Conservation (phyloP, 441 rosid species). For the Mallotus repandus region DNA sequence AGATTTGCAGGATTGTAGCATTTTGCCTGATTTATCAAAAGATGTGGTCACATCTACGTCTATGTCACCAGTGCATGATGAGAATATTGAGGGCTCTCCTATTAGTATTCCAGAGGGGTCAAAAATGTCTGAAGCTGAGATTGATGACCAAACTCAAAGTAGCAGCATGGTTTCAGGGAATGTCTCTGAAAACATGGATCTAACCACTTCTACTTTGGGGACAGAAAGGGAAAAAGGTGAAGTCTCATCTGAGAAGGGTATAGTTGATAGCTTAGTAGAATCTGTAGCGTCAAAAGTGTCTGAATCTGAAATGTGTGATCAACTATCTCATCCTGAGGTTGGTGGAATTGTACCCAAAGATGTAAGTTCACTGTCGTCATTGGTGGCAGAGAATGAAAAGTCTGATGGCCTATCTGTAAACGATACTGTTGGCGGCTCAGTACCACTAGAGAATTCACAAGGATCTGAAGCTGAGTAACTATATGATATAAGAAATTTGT, state of each 20-base stretch:
- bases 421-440: constrained; percentile 17
- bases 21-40: constrained; percentile 4
- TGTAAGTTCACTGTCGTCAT: constrained; percentile 2
- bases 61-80: not conserved
- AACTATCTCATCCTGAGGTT: constrained; percentile 8
- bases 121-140: constrained; percentile 20
- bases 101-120: not conserved
- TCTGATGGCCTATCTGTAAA: not conserved
- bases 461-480: constrained; percentile 15
- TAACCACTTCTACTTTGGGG: not conserved
- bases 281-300: not conserved
- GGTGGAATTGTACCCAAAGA: constrained; percentile 6
- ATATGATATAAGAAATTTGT: constrained; percentile 1
- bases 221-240: constrained; percentile 1
- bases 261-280: not conserved
- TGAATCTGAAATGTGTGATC: constrained; percentile 10
- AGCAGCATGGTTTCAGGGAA: not conserved
- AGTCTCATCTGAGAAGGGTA: constrained; percentile 6
- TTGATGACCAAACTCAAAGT: constrained; percentile 6
- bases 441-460: constrained; percentile 17
- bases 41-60: not conserved
- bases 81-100: constrained; percentile 1
- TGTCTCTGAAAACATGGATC: not conserved
- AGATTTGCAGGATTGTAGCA: constrained; percentile 4
- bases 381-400: constrained; percentile 10